phyloP scores from a whole-genome alignment of 2,329 filamentous ascomycete species.

The Claviceps fusiformis region DNA sequence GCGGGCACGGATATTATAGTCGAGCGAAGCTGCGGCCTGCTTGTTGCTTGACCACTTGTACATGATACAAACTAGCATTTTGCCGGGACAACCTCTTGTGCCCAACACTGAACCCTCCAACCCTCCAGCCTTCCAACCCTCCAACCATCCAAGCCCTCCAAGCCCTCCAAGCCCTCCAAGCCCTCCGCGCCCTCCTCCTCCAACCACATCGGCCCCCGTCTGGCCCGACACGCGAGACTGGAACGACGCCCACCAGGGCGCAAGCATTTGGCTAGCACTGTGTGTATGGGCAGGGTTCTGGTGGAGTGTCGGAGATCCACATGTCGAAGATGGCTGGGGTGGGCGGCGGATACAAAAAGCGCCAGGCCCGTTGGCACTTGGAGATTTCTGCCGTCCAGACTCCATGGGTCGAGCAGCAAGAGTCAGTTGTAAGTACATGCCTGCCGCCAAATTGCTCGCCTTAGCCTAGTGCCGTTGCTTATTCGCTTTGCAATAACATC shows the following conservation, averaged over 20 bases:
- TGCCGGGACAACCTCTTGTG: neutral
- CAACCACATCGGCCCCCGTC: neutral
- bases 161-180: too few relatives aligned
- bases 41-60: too few relatives aligned
- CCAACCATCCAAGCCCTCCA: too few relatives aligned
- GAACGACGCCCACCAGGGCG: neutral
- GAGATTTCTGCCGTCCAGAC: neutral
- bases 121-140: too few relatives aligned
- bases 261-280: neutral
- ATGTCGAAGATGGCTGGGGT: neutral
- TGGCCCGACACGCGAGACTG: neutral
- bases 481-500: neutral
- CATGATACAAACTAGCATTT: neutral
- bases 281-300: neutral
- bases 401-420: neutral
- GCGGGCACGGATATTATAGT: conserved; percentile 7
- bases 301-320: neutral
- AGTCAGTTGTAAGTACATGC: neutral
- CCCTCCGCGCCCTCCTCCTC: neutral
- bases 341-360: neutral
- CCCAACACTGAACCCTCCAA: neutral
- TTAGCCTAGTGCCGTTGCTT: neutral
- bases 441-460: neutral
- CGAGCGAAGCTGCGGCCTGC: neutral
- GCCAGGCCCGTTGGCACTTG: neutral